phyloP scores from a whole-genome alignment of 2,329 filamentous ascomycete genomes.

The Aureobasidium sp. region DNA sequence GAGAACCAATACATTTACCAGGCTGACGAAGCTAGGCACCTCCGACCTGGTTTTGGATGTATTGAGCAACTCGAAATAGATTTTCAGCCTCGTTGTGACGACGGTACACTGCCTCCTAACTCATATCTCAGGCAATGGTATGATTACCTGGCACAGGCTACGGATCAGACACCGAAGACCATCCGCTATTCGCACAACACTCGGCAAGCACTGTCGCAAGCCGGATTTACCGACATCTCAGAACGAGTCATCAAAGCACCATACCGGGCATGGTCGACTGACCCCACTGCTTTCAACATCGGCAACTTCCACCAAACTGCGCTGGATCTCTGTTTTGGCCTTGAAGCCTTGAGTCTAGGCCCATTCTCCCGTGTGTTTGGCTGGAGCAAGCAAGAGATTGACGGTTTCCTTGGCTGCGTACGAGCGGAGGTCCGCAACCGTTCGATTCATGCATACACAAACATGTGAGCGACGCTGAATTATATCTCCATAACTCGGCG shows the following conservation, averaged over 20 bases:
- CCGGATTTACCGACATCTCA: conserved; percentile 73
- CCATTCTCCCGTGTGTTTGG: conserved; percentile 32
- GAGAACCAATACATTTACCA: background rate
- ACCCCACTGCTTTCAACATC: conserved; percentile 56
- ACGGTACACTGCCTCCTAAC: conserved; percentile 46
- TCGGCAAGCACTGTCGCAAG: conserved; percentile 51
- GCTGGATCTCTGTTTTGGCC: conserved; percentile 53
- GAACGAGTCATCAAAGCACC: conserved; percentile 62
- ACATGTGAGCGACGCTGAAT: conserved; percentile 53
- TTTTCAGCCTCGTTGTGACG: conserved; percentile 64
- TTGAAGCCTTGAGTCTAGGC: conserved; percentile 64
- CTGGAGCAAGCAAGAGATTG: conserved; percentile 53
- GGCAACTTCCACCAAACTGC: conserved; percentile 79
- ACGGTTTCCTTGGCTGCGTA: conserved; percentile 52
- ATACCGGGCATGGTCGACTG: conserved; percentile 62
- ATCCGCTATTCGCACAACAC: conserved; percentile 58
- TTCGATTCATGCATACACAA: conserved; percentile 63
- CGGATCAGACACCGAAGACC: conserved; percentile 54
- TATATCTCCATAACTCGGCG: conserved; percentile 14
- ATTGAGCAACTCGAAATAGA: conserved; percentile 90
- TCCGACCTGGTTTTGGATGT: conserved; percentile 64
- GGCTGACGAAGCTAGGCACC: conserved; percentile 47
- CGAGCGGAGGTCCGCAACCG: conserved; percentile 61
- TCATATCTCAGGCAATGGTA: conserved; percentile 48
- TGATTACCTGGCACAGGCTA: conserved; percentile 56